These are phyloP conservation scores for Coniosporium tulheliwenetii DNA, from an alignment of 2,329 filamentous ascomycete species.

Conservation along the genomic window DNA sequence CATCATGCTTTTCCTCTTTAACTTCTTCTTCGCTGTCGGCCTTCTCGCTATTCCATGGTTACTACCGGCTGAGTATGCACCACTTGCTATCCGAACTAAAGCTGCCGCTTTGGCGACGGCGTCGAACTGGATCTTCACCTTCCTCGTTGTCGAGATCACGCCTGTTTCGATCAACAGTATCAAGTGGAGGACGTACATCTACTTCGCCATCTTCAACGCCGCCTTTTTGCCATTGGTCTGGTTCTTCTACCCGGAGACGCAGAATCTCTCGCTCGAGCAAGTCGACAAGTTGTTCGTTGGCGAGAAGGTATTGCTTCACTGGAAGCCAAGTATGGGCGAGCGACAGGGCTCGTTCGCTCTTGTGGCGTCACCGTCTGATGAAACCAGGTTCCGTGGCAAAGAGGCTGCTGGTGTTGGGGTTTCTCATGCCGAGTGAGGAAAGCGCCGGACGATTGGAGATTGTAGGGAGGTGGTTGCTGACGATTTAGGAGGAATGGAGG, in stretches of 20 bases:
- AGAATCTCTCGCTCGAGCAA: slow-evolving; percentile 30
- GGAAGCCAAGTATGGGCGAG: no score
- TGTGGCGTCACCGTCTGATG: no score
- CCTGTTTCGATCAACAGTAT: slow-evolving; percentile 20
- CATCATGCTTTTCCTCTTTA: slow-evolving; percentile 26
- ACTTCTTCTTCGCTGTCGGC: slow-evolving; percentile 15
- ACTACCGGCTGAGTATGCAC: slow-evolving; percentile 28
- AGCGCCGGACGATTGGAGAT: no score
- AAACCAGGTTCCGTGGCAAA: no score
- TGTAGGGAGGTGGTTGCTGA: no score
- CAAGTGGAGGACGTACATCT: slow-evolving; percentile 22
- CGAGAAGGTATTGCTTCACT: no score
- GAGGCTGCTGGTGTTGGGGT: no score
- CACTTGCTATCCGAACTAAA: slow-evolving; percentile 22
- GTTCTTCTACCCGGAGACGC: slow-evolving; percentile 38
- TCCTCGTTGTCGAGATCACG: slow-evolving; percentile 16
- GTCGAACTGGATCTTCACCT: slow-evolving; percentile 17
- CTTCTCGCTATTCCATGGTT: slow-evolving; percentile 10
- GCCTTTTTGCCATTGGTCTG: slow-evolving; percentile 36
- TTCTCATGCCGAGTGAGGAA: no score
- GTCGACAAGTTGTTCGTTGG: slow-evolving; percentile 26
- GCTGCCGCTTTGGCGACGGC: slow-evolving; percentile 23
- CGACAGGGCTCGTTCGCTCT: no score
- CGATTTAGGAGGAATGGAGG: no score
- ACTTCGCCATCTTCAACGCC: slow-evolving; percentile 37